Evolutionary conservation across 2,329 filamentous ascomycete genomes (phyloP), one percentile per base, ranked within the genome.

Genomic region (Chrysosporium queenslandicum): DNA sequence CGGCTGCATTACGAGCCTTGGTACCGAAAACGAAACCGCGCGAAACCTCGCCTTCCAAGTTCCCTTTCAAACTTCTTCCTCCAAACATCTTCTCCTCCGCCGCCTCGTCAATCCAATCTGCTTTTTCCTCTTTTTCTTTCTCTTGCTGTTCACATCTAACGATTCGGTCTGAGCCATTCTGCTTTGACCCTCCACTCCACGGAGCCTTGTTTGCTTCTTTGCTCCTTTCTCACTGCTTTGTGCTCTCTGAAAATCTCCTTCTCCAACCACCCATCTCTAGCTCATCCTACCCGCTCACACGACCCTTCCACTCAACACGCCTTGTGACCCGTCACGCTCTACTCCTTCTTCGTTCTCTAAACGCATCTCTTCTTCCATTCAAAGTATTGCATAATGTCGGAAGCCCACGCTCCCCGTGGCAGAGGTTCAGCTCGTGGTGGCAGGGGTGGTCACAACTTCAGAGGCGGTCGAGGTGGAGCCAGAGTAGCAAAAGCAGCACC

Each of bases 401-500:
- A 97, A 81, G 81, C 87, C 76, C 85, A 89, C 71, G 82, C 87
- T 74, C 82, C 77, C 61, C 87, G 91, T 75, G 90, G 91, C 74
- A 86, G 92, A 81, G 88, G 87, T 76, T 85, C 88, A 70, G 80
- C 83, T 72, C 85, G 91, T 71, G 90, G 90, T 68, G 89, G 88
- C 67, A 80, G 86, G 74, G 83, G 83, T 70, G 85, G 84, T 61
- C 85, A 83, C 71, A 80, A 78, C 65, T 78, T 73, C 63, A 78
- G 85, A 75, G 81, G 82, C 69, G 81, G 81, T 65, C 82, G 86
- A 71, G 85, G 85, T 64, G 77, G 79, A 66, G 76, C 80, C 73
- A 72, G 74, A 67, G 76, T 80, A 71, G 77, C 81, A 69, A 94
- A 94, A 70, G 84, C 86, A 71, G 82, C 88, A 68, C 80, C 81